phyloP scores from a whole-genome alignment of 768 basidiomycete species.

The Podaxis sp. region DNA sequence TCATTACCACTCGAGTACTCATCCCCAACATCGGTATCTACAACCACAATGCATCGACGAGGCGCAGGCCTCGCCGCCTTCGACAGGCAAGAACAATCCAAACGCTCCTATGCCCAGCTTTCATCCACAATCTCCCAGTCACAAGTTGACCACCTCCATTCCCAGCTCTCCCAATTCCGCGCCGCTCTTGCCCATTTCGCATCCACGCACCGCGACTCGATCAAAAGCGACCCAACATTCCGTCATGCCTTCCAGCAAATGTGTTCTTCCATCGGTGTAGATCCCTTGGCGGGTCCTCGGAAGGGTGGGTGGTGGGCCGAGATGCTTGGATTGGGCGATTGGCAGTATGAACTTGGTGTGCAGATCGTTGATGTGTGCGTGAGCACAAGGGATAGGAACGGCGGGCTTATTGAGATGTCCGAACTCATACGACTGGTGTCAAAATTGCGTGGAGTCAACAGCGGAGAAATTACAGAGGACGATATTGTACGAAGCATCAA shows the following conservation, averaged over 20 bases:
- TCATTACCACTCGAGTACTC: too few species aligned
- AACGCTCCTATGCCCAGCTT: slow-evolving; percentile 78
- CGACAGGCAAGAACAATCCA: slow-evolving; percentile 80
- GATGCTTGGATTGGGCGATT: slow-evolving; percentile 84
- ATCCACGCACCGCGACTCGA: slow-evolving; percentile 76
- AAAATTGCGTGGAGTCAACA: slow-evolving; percentile 67
- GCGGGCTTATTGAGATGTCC: slow-evolving; percentile 86
- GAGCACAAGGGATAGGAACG: slow-evolving; percentile 84
- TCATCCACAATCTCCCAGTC: slow-evolving; percentile 73
- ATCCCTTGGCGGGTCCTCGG: slow-evolving; percentile 85
- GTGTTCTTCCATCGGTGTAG: slow-evolving; percentile 93
- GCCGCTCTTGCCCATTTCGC: slow-evolving; percentile 79
- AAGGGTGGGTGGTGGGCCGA: slow-evolving; percentile 93
- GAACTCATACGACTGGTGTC: slow-evolving; percentile 81
- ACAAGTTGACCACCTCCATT: slow-evolving; percentile 76
- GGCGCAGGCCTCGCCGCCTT: slow-evolving; percentile 90
- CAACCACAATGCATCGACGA: slow-evolving; percentile 60
- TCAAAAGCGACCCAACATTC: slow-evolving; percentile 81
- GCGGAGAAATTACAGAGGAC: slow-evolving; percentile 76
- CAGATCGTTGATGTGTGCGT: slow-evolving; percentile 94
- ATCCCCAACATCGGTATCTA: too few species aligned
- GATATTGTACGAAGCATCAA: slow-evolving; percentile 84
- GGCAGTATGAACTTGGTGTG: slow-evolving; percentile 94
- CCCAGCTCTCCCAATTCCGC: slow-evolving; percentile 84
- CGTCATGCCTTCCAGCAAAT: slow-evolving; percentile 93